These are phyloP conservation scores for Linanthus parryae DNA, from an alignment of 148 eudicot species.

Conservation along the genomic window DNA sequence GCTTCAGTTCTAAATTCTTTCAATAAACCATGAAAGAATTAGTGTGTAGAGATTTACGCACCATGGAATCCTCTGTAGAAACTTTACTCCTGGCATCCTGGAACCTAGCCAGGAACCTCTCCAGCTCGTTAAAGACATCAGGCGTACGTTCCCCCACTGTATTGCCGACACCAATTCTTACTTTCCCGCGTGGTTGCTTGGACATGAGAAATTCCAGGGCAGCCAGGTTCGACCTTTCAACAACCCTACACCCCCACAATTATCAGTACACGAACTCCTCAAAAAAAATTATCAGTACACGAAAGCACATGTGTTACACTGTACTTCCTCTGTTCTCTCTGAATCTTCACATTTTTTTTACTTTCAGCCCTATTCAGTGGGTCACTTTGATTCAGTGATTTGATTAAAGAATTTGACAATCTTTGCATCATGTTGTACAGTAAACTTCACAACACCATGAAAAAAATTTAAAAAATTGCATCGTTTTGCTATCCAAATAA, in stretches of 20 bases:
- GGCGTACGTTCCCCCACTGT: constrained; percentile 61
- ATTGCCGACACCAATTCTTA: constrained; percentile 69
- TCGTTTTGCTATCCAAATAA: no score
- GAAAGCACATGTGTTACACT: no score
- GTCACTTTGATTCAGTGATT: no score
- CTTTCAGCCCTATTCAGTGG: no score
- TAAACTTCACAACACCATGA: no score
- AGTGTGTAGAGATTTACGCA: constrained; percentile 13
- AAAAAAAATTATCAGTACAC: no score
- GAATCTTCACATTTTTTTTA: no score
- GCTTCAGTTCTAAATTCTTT: background rate
- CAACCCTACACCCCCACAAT: constrained; percentile 41
- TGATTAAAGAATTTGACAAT: no score
- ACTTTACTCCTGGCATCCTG: constrained; percentile 33
- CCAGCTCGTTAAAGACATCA: constrained; percentile 63
- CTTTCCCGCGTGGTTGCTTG: constrained; percentile 77
- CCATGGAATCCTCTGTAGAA: constrained; percentile 36
- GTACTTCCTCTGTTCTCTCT: no score
- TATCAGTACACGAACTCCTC: no score
- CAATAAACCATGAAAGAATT: background rate
- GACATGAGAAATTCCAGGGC: constrained; percentile 91
- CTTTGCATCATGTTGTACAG: no score
- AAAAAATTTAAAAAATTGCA: no score
- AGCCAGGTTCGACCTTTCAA: constrained; percentile 75
- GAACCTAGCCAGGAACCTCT: constrained; percentile 45